phyloP scores from a whole-genome alignment of 768 basidiomycete species.

The Suillus weaverae region DNA sequence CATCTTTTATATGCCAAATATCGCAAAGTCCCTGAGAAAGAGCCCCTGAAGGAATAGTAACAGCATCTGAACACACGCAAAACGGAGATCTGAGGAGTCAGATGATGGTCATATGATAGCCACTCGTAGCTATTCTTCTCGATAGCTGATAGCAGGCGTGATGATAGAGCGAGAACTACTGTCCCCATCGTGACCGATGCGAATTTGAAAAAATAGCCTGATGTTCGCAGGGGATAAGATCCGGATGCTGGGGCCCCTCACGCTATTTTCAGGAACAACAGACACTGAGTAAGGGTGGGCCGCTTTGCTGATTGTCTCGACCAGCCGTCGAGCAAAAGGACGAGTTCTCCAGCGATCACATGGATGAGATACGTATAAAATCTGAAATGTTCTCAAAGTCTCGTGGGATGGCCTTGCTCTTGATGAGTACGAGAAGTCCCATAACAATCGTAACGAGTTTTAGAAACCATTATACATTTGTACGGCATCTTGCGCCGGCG shows the following conservation, averaged over 20 bases:
- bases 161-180: not conserved
- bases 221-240: not conserved
- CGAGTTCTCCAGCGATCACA: not conserved
- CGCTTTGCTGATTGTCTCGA: not conserved
- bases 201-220: not conserved
- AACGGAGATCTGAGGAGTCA: slow-evolving; percentile 13
- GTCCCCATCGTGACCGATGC: not conserved
- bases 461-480: not conserved
- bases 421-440: not conserved
- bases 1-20: slow-evolving; percentile 16
- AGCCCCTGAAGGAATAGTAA: slow-evolving; percentile 8
- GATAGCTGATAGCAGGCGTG: not conserved
- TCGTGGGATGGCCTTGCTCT: not conserved
- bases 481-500: not conserved
- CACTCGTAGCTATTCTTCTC: not conserved
- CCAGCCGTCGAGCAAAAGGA: not conserved
- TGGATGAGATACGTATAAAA: not conserved
- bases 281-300: not conserved
- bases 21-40: slow-evolving; percentile 3
- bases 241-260: not conserved
- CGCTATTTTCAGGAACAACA: not conserved
- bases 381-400: not conserved
- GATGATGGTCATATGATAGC: slow-evolving; percentile 11
- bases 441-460: not conserved
- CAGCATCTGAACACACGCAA: not conserved